Base-by-base conservation (phyloP, 768 basidiomycete genomes). In the Russula sp. region DNA sequence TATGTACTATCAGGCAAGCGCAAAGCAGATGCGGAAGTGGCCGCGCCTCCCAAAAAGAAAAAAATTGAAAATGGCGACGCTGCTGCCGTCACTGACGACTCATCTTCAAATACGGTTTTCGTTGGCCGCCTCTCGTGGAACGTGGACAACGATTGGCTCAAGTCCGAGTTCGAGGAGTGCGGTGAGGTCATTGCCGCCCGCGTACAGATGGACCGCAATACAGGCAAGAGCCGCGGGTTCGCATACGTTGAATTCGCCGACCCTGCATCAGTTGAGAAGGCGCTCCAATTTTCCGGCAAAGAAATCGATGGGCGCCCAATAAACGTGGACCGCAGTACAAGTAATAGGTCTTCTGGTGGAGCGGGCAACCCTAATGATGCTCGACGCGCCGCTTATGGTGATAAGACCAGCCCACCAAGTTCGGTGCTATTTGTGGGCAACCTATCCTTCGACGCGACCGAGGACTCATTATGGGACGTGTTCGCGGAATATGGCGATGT, bases 91-190 rank as follows among this genome's bases (percentile, higher is more conserved):
- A 79, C 78, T 48, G 61, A 70, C 6, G 81, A 85, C 62, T 79
- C 79, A 18, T 34, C 67, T 2, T 63, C 66, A 20, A 87, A 80
- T 71, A 87, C 89, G 44, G 83, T 98, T 70, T 98, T 95, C 72
- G 93, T 99, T 69, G 96, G 96, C 60, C 83, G 84, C 63, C 83
- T 99, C 51, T 95, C 93, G 14, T 99, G 95, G 95, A 92, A 90
- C 74, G 89, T 98, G 67, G 96, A 98, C 79, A 90, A 92, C 73
- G 96, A 98, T 76, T 91, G 93, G 82, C 86, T 98, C 66, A 85
- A 88, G 55, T 83, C 87, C 74, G 96, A 98, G 75, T 98, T 99
- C 69, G 85, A 88, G 36, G 79, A 82, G 59, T 94, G 87, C 70
- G 97, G 97, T 57, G 91, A 95, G 77, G 84, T 99, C 71, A 83